phyloP scores from a whole-genome alignment of 192 early-diverging fungal genomes.

The Bifiguratus adelaidae region DNA sequence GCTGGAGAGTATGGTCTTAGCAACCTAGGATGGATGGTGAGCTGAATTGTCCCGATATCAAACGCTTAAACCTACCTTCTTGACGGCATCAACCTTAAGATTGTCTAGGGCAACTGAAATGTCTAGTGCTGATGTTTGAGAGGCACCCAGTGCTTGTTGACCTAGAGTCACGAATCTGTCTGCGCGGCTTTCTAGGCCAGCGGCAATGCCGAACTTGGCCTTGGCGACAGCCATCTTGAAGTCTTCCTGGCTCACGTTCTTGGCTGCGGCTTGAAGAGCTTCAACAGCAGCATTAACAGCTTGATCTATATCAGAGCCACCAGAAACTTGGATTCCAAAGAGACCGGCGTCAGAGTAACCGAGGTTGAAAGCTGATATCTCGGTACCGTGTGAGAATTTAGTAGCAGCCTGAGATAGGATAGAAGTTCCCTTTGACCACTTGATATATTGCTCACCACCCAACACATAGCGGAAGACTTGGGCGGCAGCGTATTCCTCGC shows the following conservation, averaged over 20 bases:
- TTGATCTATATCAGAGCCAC: constrained; percentile 42
- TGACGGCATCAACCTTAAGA: constrained; percentile 48
- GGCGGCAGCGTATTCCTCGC: constrained; percentile 51
- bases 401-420: constrained; percentile 54
- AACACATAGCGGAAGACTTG: constrained; percentile 50
- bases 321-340: constrained; percentile 71
- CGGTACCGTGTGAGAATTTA: constrained; percentile 34
- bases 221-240: constrained; percentile 55
- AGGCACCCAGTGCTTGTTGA: too few species aligned
- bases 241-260: constrained; percentile 33
- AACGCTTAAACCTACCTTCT: constrained; percentile 31
- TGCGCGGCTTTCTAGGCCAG: constrained; percentile 29
- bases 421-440: constrained; percentile 50
- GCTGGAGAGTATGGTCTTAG: constrained; percentile 48
- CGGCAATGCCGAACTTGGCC: constrained; percentile 43
- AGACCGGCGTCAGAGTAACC: constrained; percentile 89
- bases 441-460: constrained; percentile 46
- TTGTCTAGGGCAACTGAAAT: constrained; percentile 32
- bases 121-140: constrained; percentile 18
- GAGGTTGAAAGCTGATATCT: constrained; percentile 68
- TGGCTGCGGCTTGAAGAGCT: constrained; percentile 45
- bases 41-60: neutral
- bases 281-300: constrained; percentile 50
- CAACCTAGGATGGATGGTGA: constrained; percentile 23
- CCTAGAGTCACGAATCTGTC: constrained; percentile 34